Evolutionary conservation across 306 rosid genomes (phyloP).

Genomic region (Gastrolobium villosum): DNA sequence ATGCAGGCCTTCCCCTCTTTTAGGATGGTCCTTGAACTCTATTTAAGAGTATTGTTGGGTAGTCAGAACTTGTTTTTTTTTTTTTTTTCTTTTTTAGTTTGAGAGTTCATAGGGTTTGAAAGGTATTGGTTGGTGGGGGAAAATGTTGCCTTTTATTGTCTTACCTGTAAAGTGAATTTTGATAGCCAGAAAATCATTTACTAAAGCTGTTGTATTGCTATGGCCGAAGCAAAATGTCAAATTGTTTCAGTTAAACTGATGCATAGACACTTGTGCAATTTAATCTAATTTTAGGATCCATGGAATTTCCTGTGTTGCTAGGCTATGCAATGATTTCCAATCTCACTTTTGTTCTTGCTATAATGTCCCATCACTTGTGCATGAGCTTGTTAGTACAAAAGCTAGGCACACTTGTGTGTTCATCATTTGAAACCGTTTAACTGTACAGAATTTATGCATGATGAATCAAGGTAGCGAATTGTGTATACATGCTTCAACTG

Average conservation of each 20-base stretch:
- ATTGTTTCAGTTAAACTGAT: too few relatives aligned
- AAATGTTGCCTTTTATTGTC: slow-evolving; percentile 53
- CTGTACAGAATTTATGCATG: background rate
- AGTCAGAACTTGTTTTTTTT: slow-evolving; percentile 75
- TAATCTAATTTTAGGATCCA: background rate
- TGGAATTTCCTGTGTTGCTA: background rate
- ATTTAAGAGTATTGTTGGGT: slow-evolving; percentile 55
- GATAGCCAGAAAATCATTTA: slow-evolving; percentile 82
- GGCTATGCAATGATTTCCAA: background rate
- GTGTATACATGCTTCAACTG: background rate
- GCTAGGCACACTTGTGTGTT: background rate
- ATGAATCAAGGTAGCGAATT: background rate
- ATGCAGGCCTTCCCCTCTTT: slow-evolving; percentile 55
- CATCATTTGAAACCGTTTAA: background rate
- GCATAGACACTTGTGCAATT: background rate
- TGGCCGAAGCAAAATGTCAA: slow-evolving; percentile 44
- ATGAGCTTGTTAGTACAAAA: background rate
- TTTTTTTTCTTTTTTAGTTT: slow-evolving; percentile 56
- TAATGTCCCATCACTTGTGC: background rate
- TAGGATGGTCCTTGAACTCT: slow-evolving; percentile 55
- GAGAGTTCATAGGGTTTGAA: slow-evolving; percentile 75
- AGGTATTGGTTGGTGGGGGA: slow-evolving; percentile 86
- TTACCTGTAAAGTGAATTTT: slow-evolving; percentile 98
- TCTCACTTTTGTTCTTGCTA: background rate
- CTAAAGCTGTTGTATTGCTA: slow-evolving; percentile 65